phyloP scores from a whole-genome alignment of 1,284 basidiomycete species.

The Sutorius eximius region DNA sequence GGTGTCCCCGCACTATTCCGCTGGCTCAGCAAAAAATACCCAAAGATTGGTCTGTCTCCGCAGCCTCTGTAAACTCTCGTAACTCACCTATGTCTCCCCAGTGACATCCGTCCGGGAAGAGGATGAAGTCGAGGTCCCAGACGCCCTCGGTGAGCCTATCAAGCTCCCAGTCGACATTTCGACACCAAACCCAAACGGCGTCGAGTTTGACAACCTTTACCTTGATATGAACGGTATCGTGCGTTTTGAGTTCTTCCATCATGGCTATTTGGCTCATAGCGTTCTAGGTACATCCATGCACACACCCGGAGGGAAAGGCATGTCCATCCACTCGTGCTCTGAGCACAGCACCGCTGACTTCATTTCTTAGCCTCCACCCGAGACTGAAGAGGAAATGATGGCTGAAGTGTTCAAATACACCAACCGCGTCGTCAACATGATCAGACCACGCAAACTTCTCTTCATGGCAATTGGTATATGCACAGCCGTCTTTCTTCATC shows the following conservation, averaged over 20 bases:
- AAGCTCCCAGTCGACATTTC: conserved; percentile 84
- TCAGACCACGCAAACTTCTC: conserved; percentile 90
- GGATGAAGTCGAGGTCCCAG: conserved; percentile 67
- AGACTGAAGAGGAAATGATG: conserved; percentile 99
- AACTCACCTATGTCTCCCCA: conserved; percentile 28
- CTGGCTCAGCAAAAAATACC: conserved; percentile 96
- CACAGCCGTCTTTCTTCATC: conserved; percentile 2
- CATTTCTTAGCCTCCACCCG: conserved; percentile 74
- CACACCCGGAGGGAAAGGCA: conserved; percentile 94
- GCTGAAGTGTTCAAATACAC: conserved; percentile 96
- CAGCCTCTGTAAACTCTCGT: background rate
- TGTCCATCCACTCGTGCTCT: conserved; percentile 15
- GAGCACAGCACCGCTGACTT: conserved; percentile 13
- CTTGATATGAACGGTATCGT: conserved; percentile 92
- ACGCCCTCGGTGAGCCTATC: conserved; percentile 67
- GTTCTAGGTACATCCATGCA: conserved; percentile 91
- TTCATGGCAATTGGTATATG: conserved; percentile 95
- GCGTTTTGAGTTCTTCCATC: conserved; percentile 25
- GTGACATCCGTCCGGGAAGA: conserved; percentile 83
- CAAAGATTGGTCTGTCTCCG: conserved; percentile 76
- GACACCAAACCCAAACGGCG: conserved; percentile 90
- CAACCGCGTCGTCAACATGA: conserved; percentile 96
- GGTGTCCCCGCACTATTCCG: conserved; percentile 94
- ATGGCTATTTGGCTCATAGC: background rate
- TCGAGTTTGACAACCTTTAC: conserved; percentile 96